phyloP scores from a whole-genome alignment of 148 eudicot genomes.

The Bassia scoparia region DNA sequence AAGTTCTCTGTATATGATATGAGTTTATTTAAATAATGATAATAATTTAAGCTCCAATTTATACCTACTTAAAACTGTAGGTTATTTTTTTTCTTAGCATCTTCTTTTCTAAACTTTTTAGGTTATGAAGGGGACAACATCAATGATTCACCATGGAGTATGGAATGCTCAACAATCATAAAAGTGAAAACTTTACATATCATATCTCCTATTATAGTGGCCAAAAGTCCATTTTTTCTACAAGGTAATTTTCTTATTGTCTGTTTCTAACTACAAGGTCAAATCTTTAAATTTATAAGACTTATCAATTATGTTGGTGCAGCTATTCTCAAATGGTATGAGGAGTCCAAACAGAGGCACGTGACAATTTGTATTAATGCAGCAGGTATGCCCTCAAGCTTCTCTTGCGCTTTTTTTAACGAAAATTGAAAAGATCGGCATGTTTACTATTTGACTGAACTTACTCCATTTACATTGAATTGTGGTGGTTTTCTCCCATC shows the following conservation, averaged over 20 bases:
- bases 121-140: conserved; percentile 81
- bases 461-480: not conserved
- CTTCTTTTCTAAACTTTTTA: conserved; percentile 22
- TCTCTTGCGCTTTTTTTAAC: not conserved
- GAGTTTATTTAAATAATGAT: too few relatives aligned
- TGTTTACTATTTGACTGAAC: not conserved
- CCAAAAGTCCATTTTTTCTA: conserved; percentile 96
- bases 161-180: conserved; percentile 64
- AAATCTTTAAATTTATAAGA: not conserved
- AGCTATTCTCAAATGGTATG: conserved; percentile 98
- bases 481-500: not conserved
- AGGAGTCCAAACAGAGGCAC: conserved; percentile 95
- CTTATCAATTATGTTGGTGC: conserved; percentile 27
- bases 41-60: too few relatives aligned
- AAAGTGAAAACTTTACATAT: conserved; percentile 80
- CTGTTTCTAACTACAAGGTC: not conserved
- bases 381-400: conserved; percentile 56
- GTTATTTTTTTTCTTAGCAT: conserved; percentile 2
- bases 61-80: not conserved
- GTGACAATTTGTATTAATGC: conserved; percentile 82
- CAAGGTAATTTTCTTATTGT: conserved; percentile 53
- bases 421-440: not conserved
- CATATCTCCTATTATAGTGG: conserved; percentile 95
- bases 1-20: not conserved
- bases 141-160: conserved; percentile 77